Conservation (phyloP, 441 rosid species). For the Dalechampia spathulata region DNA sequence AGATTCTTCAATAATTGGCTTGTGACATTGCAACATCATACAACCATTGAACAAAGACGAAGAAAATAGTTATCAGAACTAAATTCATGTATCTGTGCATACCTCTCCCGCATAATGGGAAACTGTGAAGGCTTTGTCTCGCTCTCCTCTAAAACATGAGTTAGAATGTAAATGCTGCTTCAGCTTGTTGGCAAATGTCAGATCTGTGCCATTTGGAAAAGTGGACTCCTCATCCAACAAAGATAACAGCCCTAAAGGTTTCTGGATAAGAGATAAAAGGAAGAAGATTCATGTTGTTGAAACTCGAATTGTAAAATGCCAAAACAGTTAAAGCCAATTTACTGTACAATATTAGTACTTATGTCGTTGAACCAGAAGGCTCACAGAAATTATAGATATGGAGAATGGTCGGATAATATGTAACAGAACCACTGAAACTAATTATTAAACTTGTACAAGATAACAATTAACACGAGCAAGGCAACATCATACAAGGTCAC, state of each 20-base stretch:
- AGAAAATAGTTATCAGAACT: background rate
- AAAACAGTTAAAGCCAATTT: background rate
- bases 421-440: background rate
- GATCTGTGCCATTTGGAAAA: conserved; percentile 91
- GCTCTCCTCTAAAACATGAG: conserved; percentile 75
- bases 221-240: conserved; percentile 95
- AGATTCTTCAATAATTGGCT: too few species aligned
- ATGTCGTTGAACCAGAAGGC: background rate
- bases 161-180: conserved; percentile 77
- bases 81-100: conserved; percentile 8
- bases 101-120: conserved; percentile 98
- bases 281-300: background rate
- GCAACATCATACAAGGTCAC: background rate
- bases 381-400: background rate
- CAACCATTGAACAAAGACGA: background rate
- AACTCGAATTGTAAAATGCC: conserved; percentile 6
- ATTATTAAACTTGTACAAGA: background rate
- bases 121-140: conserved; percentile 76
- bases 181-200: conserved; percentile 93
- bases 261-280: conserved; percentile 43
- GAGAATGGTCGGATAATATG: background rate
- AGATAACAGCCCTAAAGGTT: conserved; percentile 84
- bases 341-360: background rate
- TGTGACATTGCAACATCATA: background rate
- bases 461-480: background rate